Conservation (phyloP, 306 rosid genomes). For the Comarum palustre region DNA sequence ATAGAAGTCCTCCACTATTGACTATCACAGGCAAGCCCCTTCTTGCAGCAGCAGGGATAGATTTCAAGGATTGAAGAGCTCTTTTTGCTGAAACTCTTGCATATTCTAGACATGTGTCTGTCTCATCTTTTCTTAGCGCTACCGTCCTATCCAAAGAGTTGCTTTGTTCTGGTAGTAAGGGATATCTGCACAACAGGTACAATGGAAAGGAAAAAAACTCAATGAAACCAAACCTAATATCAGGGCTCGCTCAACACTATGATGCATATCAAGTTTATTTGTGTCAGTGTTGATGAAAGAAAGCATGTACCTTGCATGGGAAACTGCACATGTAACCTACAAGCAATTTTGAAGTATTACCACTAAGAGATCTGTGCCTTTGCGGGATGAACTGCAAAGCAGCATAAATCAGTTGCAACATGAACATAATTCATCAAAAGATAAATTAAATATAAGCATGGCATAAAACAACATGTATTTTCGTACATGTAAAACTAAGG, state of each 20-base stretch:
- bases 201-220: background rate
- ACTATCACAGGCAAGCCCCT: constrained; percentile 75
- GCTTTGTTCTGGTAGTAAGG: constrained; percentile 41
- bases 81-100: constrained; percentile 60
- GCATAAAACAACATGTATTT: constrained; percentile 1
- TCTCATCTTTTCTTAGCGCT: constrained; percentile 34
- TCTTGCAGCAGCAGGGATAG: constrained; percentile 81
- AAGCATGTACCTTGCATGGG: constrained; percentile 77
- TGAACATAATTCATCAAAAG: constrained; percentile 11
- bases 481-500: constrained; percentile 70
- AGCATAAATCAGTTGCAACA: constrained; percentile 13
- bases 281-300: constrained; percentile 5
- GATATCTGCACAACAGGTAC: constrained; percentile 50
- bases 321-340: constrained; percentile 53
- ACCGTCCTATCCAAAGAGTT: constrained; percentile 13
- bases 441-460: constrained; percentile 1
- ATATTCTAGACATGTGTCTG: constrained; percentile 38
- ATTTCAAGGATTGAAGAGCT: constrained; percentile 53
- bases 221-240: background rate
- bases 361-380: constrained; percentile 74
- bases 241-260: background rate
- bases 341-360: constrained; percentile 67
- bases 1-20: constrained; percentile 54
- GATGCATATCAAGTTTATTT: background rate
- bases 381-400: constrained; percentile 77